These are phyloP conservation scores for Suhomyces yuchorum DNA, from an alignment of 1,139 yeast genomes.

Conservation along the genomic window DNA sequence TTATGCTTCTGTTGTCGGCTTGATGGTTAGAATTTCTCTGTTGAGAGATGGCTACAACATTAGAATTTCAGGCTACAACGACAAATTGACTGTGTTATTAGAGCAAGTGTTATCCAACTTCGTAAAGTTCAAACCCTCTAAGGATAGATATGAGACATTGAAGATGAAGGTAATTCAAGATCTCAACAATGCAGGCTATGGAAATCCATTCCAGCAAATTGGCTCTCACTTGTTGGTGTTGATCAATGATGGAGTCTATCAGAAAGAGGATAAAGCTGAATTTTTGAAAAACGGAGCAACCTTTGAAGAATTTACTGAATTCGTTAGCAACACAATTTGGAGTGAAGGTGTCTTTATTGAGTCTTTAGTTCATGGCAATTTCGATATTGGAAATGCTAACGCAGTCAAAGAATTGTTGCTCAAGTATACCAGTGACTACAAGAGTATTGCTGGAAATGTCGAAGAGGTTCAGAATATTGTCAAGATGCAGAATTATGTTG, in stretches of 20 bases:
- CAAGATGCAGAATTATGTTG: constrained; percentile 35
- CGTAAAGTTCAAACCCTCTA: constrained; percentile 52
- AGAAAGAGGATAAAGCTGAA: constrained; percentile 59
- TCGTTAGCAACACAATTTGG: constrained; percentile 47
- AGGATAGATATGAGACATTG: constrained; percentile 63
- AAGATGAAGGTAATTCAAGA: constrained; percentile 66
- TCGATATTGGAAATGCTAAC: constrained; percentile 55
- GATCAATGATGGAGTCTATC: constrained; percentile 71
- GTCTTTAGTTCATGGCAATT: constrained; percentile 78
- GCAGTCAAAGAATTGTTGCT: constrained; percentile 26
- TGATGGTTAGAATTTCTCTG: constrained; percentile 57
- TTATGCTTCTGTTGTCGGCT: constrained; percentile 82
- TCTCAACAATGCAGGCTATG: constrained; percentile 68
- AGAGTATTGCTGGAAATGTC: constrained; percentile 45
- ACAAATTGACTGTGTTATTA: constrained; percentile 68
- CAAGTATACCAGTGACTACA: constrained; percentile 22
- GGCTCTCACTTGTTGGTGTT: constrained; percentile 62
- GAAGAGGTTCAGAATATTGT: constrained; percentile 30
- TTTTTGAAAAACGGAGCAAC: constrained; percentile 47
- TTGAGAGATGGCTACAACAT: constrained; percentile 74
- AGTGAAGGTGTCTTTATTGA: constrained; percentile 61
- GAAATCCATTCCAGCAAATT: constrained; percentile 76
- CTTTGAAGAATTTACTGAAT: constrained; percentile 49
- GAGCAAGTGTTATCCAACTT: constrained; percentile 60
- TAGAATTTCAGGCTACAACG: constrained; percentile 77